Base-by-base conservation (phyloP, 768 basidiomycete genomes). In the Rubroboletus satanas region DNA sequence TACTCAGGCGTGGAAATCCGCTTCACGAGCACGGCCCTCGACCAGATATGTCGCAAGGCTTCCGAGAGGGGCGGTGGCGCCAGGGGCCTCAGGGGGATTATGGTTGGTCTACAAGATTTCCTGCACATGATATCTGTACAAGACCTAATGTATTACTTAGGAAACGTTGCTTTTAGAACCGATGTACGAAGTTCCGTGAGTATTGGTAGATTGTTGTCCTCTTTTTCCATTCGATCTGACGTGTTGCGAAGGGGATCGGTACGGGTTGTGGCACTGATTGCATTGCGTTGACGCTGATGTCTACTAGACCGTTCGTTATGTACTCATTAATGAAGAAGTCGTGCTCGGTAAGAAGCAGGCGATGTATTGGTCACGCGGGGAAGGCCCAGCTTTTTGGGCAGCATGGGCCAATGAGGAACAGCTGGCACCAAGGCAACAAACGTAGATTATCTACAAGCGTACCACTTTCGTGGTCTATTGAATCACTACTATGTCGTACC, bases 141-240 rank as follows among this genome's bases (percentile, higher is more conserved):
- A 49, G 49, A 15, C 39, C 54, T 55, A 41, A 55, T 29, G 23
- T 21, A 38, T 42, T 11, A 12, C 28, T 35, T 41, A 92, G 90
- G 95, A 97, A 73, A 69, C 78, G 21, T 68, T 95, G 3, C 73
- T 98, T 47, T 75, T 95, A 45, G 93, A 98, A 46, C 79, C 92
- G 0, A 97, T 97, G 94, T 96, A 91, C 66, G 89, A 93, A 75
- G 87, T 86, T 44, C 91, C 92, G 86, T 90, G 71, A 82, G 87
- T 83, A 14, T 36, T 32, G 18, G 15, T 52, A 45, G 36, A 23
- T 50, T n/a, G n/a, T 41, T 42, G 39, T 56, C 55, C 33, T 51
- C 29, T 45, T 37, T 14, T 37, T 55, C 8, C 12, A 33, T 31
- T 46, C 32, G 29, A 49, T 44, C 45, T 58, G 18, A 62, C 32